phyloP scores from a whole-genome alignment of 768 basidiomycete species.

The Gymnopilus junonius region DNA sequence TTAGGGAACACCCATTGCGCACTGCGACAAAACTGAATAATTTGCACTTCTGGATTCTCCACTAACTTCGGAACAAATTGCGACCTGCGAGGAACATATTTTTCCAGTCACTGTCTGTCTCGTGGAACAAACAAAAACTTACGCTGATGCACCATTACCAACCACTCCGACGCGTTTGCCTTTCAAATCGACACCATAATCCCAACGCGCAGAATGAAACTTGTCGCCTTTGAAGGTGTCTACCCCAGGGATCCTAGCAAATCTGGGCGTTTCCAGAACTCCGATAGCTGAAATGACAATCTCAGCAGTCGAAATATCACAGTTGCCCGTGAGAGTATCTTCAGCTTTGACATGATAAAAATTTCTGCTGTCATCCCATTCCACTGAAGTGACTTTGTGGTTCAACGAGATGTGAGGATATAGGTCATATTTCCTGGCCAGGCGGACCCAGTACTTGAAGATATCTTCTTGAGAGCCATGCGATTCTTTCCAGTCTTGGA shows the following conservation, averaged over 20 bases:
- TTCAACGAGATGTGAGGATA: slow-evolving; percentile 45
- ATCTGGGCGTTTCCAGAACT: slow-evolving; percentile 48
- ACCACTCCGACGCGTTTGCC: slow-evolving; percentile 59
- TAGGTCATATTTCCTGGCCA: slow-evolving; percentile 47
- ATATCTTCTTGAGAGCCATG: slow-evolving; percentile 47
- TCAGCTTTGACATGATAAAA: slow-evolving; percentile 41
- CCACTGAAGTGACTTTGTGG: slow-evolving; percentile 44
- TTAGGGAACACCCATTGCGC: slow-evolving; percentile 53
- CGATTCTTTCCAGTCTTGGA: slow-evolving; percentile 47
- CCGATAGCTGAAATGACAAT: slow-evolving; percentile 57
- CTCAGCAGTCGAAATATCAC: slow-evolving; percentile 37
- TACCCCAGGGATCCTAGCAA: slow-evolving; percentile 38
- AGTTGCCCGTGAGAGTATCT: slow-evolving; percentile 35
- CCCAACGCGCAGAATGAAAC: slow-evolving; percentile 62
- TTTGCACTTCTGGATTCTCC: slow-evolving; percentile 39
- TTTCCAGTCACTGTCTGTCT: background rate
- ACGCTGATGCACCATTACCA: slow-evolving; percentile 63
- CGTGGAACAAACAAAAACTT: slow-evolving; percentile 23
- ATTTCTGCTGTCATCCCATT: slow-evolving; percentile 45
- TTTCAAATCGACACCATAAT: slow-evolving; percentile 39
- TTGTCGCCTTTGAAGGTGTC: slow-evolving; percentile 48
- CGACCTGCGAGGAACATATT: slow-evolving; percentile 34
- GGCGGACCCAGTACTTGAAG: slow-evolving; percentile 44
- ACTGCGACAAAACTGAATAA: slow-evolving; percentile 55
- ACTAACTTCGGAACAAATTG: slow-evolving; percentile 54